Evolutionary conservation across 2,329 filamentous ascomycete species (phyloP), one percentile per base, ranked within the genome.

Genomic region (Knoxdaviesia proteae): DNA sequence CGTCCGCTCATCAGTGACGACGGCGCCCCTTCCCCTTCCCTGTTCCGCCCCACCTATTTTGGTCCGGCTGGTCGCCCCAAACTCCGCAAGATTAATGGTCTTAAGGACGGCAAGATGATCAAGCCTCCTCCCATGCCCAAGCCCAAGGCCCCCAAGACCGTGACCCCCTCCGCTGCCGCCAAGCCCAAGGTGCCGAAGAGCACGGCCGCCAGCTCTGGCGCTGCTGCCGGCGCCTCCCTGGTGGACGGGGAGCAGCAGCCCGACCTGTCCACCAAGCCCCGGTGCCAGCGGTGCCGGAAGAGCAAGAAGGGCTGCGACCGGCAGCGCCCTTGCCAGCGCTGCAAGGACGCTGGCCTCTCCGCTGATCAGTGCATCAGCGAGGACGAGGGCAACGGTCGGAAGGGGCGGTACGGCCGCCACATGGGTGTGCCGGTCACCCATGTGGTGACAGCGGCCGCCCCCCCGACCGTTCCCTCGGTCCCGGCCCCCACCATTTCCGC

Each of bases 241-340:
- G 30, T 46, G 34, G 6, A 42, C 7, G 40, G 40, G 20, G 30
- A 42, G n/a, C 45, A 46, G 41, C 67, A 94, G 40, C 90, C 87
- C 3, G 88, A 98, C 52, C 65, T 96, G 20, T 94, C 88, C 0
- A 87, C 81, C 50, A 94, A 96, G 63, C 90, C 90, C 44, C 86
- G 90, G 48, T 98, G 90, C 67, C 90, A 98, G 59, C 81, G 90
- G 45, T 98, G 90, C 68, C 81, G 90, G 54, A 98, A 98, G 74
- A 96, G 88, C 64, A 98, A 98, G 70, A 98, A 98, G 64, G 90
- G 90, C 8, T 98, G 90, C 57, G 90, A 98, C 63, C 80, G 90
- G 45, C 90, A 96, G 61, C 79, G 90, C 36, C 90, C 90, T 32
- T 98, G 90, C 55, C 84, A 86, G 44, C 77, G 90, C 48, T 98